These are phyloP conservation scores for Ophiostoma fasciatum DNA, from an alignment of 2,329 filamentous ascomycete species.

Conservation along the genomic window DNA sequence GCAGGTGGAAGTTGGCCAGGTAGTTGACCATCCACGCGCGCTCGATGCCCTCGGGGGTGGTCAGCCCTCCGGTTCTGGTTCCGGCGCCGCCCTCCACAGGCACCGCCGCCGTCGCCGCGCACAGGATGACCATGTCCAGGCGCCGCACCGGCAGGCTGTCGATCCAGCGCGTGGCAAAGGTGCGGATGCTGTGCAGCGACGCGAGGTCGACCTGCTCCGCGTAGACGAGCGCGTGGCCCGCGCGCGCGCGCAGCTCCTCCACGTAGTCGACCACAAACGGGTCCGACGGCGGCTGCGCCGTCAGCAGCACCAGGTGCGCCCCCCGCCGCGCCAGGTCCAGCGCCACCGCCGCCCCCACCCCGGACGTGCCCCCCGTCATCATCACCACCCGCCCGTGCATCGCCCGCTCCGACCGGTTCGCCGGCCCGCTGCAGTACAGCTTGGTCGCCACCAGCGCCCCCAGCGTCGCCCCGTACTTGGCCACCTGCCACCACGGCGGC, in stretches of 20 bases:
- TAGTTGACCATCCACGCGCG: constrained; percentile 92
- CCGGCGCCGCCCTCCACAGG: constrained; percentile 54
- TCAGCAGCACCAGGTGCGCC: constrained; percentile 82
- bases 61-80: constrained; percentile 26
- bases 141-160: constrained; percentile 83
- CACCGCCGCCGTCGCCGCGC: constrained; percentile 39
- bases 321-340: constrained; percentile 64
- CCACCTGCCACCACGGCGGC: constrained; percentile 26
- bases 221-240: constrained; percentile 78
- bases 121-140: constrained; percentile 82
- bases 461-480: constrained; percentile 23
- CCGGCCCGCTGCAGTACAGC: constrained; percentile 60
- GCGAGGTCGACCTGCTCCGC: constrained; percentile 87
- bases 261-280: constrained; percentile 87
- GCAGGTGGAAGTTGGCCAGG: constrained; percentile 85
- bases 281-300: constrained; percentile 65
- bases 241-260: constrained; percentile 64
- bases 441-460: constrained; percentile 40
- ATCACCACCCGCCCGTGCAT: constrained; percentile 93
- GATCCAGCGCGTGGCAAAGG: constrained; percentile 95
- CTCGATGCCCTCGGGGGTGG: constrained; percentile 68
- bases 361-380: constrained; percentile 88
- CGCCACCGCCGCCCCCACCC: constrained; percentile 68
- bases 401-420: constrained; percentile 59
- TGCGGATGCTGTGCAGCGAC: constrained; percentile 76